Evolutionary conservation across 2,329 filamentous ascomycete genomes (phyloP).

Genomic region (Exophiala dermatitidis): DNA sequence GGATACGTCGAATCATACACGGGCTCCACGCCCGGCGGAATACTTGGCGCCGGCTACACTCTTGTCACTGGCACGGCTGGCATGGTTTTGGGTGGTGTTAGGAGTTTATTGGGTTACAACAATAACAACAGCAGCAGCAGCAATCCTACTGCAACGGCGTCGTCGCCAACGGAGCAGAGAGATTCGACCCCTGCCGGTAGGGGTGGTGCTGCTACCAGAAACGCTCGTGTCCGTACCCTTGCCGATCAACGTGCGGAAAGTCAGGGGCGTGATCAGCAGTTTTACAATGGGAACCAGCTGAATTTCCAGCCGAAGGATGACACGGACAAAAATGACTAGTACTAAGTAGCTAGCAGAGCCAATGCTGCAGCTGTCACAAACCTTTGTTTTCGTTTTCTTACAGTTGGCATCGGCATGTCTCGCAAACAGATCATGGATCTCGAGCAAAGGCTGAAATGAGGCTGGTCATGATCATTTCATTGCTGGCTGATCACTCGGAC

Average conservation of each 20-base stretch:
- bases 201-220: slow-evolving; percentile 6
- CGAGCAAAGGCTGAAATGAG: no score
- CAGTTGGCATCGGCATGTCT: no score
- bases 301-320: slow-evolving; percentile 62
- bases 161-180: slow-evolving; percentile 8
- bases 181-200: slow-evolving; percentile 6
- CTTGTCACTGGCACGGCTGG: slow-evolving; percentile 40
- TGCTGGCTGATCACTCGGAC: no score
- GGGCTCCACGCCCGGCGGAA: slow-evolving; percentile 27
- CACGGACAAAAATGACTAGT: slow-evolving; percentile 38
- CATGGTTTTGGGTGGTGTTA: slow-evolving; percentile 38
- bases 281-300: slow-evolving; percentile 87
- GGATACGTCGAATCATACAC: slow-evolving; percentile 55
- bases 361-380: no score
- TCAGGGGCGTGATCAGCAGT: slow-evolving; percentile 53
- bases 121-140: slow-evolving; percentile 20
- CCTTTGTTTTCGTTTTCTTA: no score
- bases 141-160: not conserved
- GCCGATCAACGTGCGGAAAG: slow-evolving; percentile 44
- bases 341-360: not conserved
- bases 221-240: slow-evolving; percentile 46
- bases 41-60: slow-evolving; percentile 35
- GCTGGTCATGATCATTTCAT: no score
- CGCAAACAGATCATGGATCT: no score
- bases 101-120: slow-evolving; percentile 40